phyloP scores from a whole-genome alignment of 2,329 filamentous ascomycete genomes.

The Mariannaea sp. region DNA sequence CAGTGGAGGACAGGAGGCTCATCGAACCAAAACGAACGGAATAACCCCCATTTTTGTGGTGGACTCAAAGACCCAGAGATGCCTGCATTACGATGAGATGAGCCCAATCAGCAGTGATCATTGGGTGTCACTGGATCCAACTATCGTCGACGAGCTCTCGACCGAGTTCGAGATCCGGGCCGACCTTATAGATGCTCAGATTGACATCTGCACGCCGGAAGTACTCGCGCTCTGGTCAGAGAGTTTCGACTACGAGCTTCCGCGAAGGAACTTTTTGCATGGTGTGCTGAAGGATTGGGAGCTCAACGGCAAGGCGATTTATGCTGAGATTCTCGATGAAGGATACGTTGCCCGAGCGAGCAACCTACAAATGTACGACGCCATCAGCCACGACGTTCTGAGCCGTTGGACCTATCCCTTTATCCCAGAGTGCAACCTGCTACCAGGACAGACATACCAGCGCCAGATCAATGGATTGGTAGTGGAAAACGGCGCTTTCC shows the following conservation, averaged over 20 bases:
- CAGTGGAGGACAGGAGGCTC: constrained; percentile 69
- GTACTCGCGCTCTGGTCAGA: constrained; percentile 95
- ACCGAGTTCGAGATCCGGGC: constrained; percentile 80
- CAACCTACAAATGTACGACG: constrained; percentile 87
- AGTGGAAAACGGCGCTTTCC: constrained; percentile 75
- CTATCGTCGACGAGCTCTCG: constrained; percentile 72
- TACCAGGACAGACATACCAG: constrained; percentile 77
- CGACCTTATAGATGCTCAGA: constrained; percentile 90
- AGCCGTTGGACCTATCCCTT: constrained; percentile 87
- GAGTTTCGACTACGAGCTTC: constrained; percentile 94
- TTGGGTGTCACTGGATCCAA: constrained; percentile 74
- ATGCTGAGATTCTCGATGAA: constrained; percentile 81
- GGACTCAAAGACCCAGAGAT: constrained; percentile 78
- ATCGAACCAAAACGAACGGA: constrained; percentile 77
- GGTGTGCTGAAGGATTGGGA: constrained; percentile 97
- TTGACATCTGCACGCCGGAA: constrained; percentile 97
- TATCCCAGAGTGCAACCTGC: constrained; percentile 85
- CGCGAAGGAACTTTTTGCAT: constrained; percentile 85
- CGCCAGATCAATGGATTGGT: constrained; percentile 72
- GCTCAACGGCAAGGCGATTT: constrained; percentile 94
- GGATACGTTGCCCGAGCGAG: constrained; percentile 86
- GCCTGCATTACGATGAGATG: constrained; percentile 94
- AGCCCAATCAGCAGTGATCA: constrained; percentile 68
- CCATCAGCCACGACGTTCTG: constrained; percentile 85
- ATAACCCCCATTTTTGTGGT: constrained; percentile 85